phyloP scores from a whole-genome alignment of 176 grass and related monocot genomes.

The sorghum (Sorghum bicolor) region DNA sequence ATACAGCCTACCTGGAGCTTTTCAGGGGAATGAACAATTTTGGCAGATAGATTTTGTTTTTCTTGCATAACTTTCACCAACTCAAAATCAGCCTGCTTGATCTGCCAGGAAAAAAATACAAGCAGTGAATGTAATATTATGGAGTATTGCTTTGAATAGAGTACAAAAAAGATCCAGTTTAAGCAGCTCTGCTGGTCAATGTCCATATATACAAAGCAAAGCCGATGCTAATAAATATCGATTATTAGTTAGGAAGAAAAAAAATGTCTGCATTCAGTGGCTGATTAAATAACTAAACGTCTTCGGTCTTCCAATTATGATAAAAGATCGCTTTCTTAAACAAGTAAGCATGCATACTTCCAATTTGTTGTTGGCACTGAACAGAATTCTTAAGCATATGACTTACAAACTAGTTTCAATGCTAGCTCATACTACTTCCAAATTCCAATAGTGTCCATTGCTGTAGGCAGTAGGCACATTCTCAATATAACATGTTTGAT shows the following conservation, averaged over 20 bases:
- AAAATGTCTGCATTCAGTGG: background rate
- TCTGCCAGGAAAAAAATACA: constrained; percentile 38
- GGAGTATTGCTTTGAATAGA: background rate
- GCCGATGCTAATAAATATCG: background rate
- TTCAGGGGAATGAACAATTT: constrained; percentile 86
- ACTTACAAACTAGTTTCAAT: background rate
- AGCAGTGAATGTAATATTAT: background rate
- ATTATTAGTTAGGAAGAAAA: background rate
- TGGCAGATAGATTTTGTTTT: constrained; percentile 56
- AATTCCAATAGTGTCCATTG: too few relatives aligned
- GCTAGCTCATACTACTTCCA: too few relatives aligned
- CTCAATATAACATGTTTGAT: too few relatives aligned
- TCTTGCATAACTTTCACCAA: constrained; percentile 72
- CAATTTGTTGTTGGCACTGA: background rate
- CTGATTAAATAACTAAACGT: background rate
- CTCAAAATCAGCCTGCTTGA: constrained; percentile 64
- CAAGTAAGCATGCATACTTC: background rate
- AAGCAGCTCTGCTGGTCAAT: background rate
- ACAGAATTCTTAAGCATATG: background rate
- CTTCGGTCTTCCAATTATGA: background rate
- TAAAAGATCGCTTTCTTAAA: background rate
- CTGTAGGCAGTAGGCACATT: background rate
- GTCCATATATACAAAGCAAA: background rate
- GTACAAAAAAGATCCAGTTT: background rate
- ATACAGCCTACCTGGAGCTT: constrained; percentile 58